phyloP scores from a whole-genome alignment of 495 filamentous ascomycete genomes.

The Podospora tetraspora region DNA sequence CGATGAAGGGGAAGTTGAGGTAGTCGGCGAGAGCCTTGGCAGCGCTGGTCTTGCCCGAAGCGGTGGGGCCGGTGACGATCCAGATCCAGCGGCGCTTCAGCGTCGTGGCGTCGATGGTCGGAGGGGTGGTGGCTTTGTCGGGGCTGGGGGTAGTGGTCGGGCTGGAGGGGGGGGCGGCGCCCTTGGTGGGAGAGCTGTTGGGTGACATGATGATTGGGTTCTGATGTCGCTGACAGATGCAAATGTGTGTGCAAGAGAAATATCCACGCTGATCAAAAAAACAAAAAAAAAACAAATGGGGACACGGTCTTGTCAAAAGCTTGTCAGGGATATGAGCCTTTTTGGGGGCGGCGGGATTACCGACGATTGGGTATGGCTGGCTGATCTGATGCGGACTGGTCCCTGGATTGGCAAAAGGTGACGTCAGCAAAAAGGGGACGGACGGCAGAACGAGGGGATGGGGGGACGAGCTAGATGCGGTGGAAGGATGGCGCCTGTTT shows the following conservation, averaged over 20 bases:
- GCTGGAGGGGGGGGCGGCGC: neutral
- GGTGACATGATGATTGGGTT: neutral
- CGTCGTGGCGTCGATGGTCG: neutral
- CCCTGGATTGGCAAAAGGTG: neutral
- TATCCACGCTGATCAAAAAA: neutral
- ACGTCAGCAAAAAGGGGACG: neutral
- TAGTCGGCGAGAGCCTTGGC: constrained; percentile 25
- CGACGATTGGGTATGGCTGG: too few species aligned
- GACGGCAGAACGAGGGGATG: neutral
- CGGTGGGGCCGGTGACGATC: constrained; percentile 31
- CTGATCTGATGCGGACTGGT: neutral
- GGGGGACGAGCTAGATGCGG: neutral
- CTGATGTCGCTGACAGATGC: neutral
- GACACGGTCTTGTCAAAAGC: neutral
- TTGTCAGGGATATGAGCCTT: neutral
- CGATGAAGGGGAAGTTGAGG: constrained; percentile 35
- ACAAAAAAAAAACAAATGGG: neutral
- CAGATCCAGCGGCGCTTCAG: constrained; percentile 25
- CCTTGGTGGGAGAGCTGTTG: neutral
- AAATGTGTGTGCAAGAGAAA: neutral
- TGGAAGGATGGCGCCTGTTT: neutral
- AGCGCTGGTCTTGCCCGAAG: constrained; percentile 29
- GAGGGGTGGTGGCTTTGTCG: neutral
- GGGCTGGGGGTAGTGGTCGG: neutral
- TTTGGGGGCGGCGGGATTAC: neutral